Evolutionary conservation across 768 basidiomycete species (phyloP).

Genomic region (Suillus placidus): DNA sequence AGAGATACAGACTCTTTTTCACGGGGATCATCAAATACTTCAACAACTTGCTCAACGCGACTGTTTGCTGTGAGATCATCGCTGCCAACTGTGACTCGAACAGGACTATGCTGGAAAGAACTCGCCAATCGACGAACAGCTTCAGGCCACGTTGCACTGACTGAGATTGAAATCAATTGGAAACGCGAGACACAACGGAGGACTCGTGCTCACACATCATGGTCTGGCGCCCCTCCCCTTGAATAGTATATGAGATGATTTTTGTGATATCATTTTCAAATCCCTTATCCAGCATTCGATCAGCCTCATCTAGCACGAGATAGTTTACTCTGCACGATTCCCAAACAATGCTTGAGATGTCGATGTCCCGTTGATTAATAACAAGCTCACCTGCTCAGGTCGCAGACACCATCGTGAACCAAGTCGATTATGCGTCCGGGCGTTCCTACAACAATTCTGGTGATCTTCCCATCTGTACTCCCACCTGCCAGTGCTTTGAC

Average conservation of each 20-base stretch:
- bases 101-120: conserved; percentile 82
- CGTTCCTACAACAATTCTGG: conserved; percentile 90
- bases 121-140: conserved; percentile 86
- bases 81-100: conserved; percentile 92
- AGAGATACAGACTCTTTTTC: conserved; percentile 76
- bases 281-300: conserved; percentile 97
- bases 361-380: neutral
- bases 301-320: conserved; percentile 95
- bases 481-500: conserved; percentile 63
- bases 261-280: conserved; percentile 97
- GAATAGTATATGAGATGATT: conserved; percentile 79
- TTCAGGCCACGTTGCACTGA: conserved; percentile 99
- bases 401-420: conserved; percentile 83
- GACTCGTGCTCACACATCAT: conserved; percentile 79
- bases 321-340: conserved; percentile 68
- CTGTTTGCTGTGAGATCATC: conserved; percentile 95
- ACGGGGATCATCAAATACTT: conserved; percentile 84
- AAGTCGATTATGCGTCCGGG: conserved; percentile 93
- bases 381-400: conserved; percentile 67
- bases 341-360: conserved; percentile 10
- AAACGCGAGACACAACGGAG: conserved; percentile 1
- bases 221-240: conserved; percentile 75
- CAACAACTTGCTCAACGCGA: conserved; percentile 89
- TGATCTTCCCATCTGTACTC: conserved; percentile 51
- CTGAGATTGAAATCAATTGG: conserved; percentile 39